These are phyloP conservation scores for Endotrypanum monterogeii DNA, from an alignment of 208 protist genomes.

Conservation along the genomic window DNA sequence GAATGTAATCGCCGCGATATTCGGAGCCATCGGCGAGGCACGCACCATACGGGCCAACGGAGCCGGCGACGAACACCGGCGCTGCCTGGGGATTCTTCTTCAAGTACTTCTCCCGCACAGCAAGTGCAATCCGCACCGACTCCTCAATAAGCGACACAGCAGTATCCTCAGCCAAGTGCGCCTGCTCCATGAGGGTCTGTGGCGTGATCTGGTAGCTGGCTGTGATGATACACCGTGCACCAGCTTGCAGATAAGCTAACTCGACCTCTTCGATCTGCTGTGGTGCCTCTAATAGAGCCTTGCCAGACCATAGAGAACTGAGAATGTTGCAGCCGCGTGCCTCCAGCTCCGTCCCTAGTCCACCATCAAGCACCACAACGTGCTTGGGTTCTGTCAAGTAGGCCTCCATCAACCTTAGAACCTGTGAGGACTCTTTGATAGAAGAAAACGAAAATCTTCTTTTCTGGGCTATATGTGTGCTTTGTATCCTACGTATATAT, in stretches of 20 bases:
- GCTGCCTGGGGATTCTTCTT: slow-evolving; percentile 5
- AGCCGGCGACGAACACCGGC: slow-evolving; percentile 58
- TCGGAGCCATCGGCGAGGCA: slow-evolving; percentile 61
- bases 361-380: slow-evolving; percentile 59
- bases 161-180: slow-evolving; percentile 29
- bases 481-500: slow-evolving; percentile 2
- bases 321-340: slow-evolving; percentile 42
- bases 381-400: slow-evolving; percentile 32
- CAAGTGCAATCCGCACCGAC: slow-evolving; percentile 43
- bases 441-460: not conserved
- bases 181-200: slow-evolving; percentile 43
- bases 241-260: slow-evolving; percentile 38
- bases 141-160: slow-evolving; percentile 38
- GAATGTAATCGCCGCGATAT: slow-evolving; percentile 59
- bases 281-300: slow-evolving; percentile 48
- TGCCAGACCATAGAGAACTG: slow-evolving; percentile 69
- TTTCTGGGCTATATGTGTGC: slow-evolving; percentile 3
- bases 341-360: slow-evolving; percentile 64
- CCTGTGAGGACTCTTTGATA: not conserved
- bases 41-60: slow-evolving; percentile 68
- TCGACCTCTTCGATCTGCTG: slow-evolving; percentile 39
- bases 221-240: slow-evolving; percentile 62
- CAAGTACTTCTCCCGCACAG: slow-evolving; percentile 22
- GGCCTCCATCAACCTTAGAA: slow-evolving; percentile 19
- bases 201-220: slow-evolving; percentile 66